A percentile compares a stretch with the other conserved stretches of the same genome.
phyloP scores from a whole-genome alignment of 768 basidiomycete genomes.

The Pholiota microspora region DNA sequence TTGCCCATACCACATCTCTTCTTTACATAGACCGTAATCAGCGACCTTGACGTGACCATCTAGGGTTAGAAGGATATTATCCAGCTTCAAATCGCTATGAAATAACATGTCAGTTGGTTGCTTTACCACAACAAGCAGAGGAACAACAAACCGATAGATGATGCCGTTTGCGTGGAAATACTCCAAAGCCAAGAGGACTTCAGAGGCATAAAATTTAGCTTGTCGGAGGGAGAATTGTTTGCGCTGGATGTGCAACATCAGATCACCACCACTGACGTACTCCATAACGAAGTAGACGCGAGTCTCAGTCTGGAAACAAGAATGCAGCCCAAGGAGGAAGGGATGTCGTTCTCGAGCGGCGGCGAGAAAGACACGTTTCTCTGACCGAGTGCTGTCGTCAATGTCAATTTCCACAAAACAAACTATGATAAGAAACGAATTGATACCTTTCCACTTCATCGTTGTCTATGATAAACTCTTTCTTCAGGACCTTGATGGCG shows the following conservation, averaged over 20 bases:
- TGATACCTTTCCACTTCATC: constrained; percentile 96
- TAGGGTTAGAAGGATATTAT: constrained; percentile 94
- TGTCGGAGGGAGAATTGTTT: constrained; percentile 98
- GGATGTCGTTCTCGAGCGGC: constrained; percentile 98
- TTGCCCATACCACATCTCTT: constrained; percentile 96
- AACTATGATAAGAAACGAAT: no score
- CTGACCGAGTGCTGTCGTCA: constrained; percentile 83
- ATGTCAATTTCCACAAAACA: background rate
- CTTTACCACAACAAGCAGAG: background rate
- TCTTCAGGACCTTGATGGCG: constrained; percentile 99
- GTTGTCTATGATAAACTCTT: constrained; percentile 99
- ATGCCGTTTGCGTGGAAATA: constrained; percentile 99
- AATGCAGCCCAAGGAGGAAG: constrained; percentile 94
- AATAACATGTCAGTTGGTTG: constrained; percentile 1
- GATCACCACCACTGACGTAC: constrained; percentile 97
- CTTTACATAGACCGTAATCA: constrained; percentile 98
- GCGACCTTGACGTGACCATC: constrained; percentile 99
- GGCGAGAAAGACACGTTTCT: constrained; percentile 96
- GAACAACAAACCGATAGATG: constrained; percentile 74
- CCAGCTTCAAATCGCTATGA: constrained; percentile 96
- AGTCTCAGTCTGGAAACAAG: constrained; percentile 99
- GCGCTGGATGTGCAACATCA: constrained; percentile 99
- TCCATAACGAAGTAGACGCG: constrained; percentile 99
- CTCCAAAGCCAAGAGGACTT: constrained; percentile 92
- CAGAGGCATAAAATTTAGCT: constrained; percentile 98